phyloP scores from a whole-genome alignment of 2,329 filamentous ascomycete genomes.

The Sphaceloma murrayae region DNA sequence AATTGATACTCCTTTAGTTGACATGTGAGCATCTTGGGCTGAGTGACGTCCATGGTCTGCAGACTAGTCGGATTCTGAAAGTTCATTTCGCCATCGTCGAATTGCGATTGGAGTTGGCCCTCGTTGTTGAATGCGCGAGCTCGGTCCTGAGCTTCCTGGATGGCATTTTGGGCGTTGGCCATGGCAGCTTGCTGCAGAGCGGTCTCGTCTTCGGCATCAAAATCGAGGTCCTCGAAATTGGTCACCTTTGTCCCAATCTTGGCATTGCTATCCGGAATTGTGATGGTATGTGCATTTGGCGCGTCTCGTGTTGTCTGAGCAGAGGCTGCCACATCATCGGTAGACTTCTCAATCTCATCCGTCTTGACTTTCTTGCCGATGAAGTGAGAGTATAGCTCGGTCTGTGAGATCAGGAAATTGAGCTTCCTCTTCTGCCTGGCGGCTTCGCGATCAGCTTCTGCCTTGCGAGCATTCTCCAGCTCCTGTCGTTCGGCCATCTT shows the following conservation, averaged over 20 bases:
- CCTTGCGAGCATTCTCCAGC: conserved; percentile 90
- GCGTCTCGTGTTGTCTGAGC: conserved; percentile 38
- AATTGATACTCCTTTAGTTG: conserved; percentile 98
- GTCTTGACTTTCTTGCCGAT: conserved; percentile 99
- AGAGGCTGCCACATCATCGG: conserved; percentile 60
- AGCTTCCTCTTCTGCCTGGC: conserved; percentile 97
- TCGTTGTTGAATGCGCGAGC: conserved; percentile 81
- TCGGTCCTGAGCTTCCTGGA: conserved; percentile 87
- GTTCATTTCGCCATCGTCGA: conserved; percentile 96
- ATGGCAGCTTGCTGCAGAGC: conserved; percentile 72
- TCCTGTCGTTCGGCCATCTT: conserved; percentile 93
- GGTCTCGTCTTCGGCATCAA: conserved; percentile 88
- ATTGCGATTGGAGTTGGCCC: conserved; percentile 55
- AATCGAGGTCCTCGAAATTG: conserved; percentile 88
- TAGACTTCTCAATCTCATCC: conserved; percentile 83
- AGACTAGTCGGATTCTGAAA: conserved; percentile 97
- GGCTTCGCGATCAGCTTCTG: conserved; percentile 93
- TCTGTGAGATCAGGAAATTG: conserved; percentile 98
- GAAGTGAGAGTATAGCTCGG: conserved; percentile 97
- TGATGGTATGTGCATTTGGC: conserved; percentile 37
- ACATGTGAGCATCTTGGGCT: conserved; percentile 85
- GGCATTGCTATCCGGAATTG: conserved; percentile 39
- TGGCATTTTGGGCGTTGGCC: conserved; percentile 92
- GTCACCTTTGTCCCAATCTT: conserved; percentile 64
- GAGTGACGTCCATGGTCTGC: conserved; percentile 85